Base-by-base conservation (phyloP, 108 stramenopile genomes). In the Nannochloropsis salina region DNA sequence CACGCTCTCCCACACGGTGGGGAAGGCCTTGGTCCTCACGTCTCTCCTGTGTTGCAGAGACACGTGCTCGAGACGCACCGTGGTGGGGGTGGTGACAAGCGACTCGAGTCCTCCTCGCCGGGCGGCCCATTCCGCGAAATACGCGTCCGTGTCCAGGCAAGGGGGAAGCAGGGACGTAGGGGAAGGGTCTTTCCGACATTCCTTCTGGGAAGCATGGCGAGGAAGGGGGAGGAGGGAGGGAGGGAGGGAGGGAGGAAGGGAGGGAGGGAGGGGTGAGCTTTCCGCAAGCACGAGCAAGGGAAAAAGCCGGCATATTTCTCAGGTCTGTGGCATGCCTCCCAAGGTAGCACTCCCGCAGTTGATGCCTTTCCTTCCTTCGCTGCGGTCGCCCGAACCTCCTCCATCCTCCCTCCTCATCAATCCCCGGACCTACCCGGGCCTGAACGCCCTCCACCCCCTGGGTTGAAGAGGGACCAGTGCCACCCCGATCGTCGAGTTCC, bases 1-100 rank as follows among this genome's bases (percentile, higher is more conserved):
- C 15, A 74, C 61, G n/a, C 61, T 74, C 61, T 74, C 61, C 61
- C 61, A 74, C 4, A 74, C 61, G 61, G 61, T 74, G n/a, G 61
- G 61, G 8, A 74, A 74, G 2, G 61, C 61, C n/a, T 74, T 74
- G 20, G 61, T n/a, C n/a, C 61, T 74, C 61, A 74, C 61, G 0
- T 2, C 61, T 2, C 15, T n/a, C 8, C 1, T 74, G 0, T n/a
- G 15, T n/a, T n/a, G 15, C 3, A n/a, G n/a, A n/a, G 20, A n/a
- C 61, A 74, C 61, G 8, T 74, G 20, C 6, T n/a, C n/a, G 20
- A 74, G 61, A 15, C 15, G 20, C 1, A 74, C 61, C 2, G 61
- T 74, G 61, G 61, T 74, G 61, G 61, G 61, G n/a, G 61, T 74
- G 20, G 61, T 74, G 61, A 15, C n/a, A 4, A 15, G 15, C n/a